These are phyloP conservation scores for Aspergillus sp. DNA, from an alignment of 2,329 filamentous ascomycete species.

Conservation along the genomic window DNA sequence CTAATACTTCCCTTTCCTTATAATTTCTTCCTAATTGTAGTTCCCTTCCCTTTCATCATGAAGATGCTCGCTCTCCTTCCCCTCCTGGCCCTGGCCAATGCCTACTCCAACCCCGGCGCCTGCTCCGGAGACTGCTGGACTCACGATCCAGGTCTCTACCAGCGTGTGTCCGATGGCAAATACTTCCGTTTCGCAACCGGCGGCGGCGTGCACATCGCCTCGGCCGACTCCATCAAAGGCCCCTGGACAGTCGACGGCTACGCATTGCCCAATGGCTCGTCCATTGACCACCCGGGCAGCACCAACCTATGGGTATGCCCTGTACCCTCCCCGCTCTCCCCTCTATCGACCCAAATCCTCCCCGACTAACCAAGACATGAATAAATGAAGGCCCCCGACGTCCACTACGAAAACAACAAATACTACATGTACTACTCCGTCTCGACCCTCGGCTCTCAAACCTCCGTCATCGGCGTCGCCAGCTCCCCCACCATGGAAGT, in stretches of 20 bases:
- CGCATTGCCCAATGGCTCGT: slow-evolving; percentile 46
- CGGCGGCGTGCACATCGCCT: slow-evolving; percentile 50
- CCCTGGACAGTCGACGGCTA: slow-evolving; percentile 52
- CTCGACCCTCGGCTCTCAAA: slow-evolving; percentile 59
- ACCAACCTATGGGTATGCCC: slow-evolving; percentile 50
- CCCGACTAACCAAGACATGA: background rate
- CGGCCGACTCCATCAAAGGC: slow-evolving; percentile 46
- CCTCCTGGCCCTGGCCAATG: slow-evolving; percentile 24
- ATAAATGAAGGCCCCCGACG: slow-evolving; percentile 57
- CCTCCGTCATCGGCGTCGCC: slow-evolving; percentile 62
- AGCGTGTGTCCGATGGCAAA: slow-evolving; percentile 48
- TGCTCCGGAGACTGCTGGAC: slow-evolving; percentile 35
- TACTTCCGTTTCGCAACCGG: slow-evolving; percentile 57
- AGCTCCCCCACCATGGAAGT: slow-evolving; percentile 45
- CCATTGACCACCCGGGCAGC: slow-evolving; percentile 44
- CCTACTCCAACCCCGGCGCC: slow-evolving; percentile 30
- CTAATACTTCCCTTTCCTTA: background rate
- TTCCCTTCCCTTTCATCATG: slow-evolving; percentile 1
- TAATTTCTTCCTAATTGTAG: slow-evolving; percentile 1
- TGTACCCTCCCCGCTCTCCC: too few species aligned
- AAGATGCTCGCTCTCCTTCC: slow-evolving; percentile 25
- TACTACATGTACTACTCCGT: slow-evolving; percentile 69
- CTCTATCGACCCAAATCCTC: background rate
- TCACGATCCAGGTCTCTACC: slow-evolving; percentile 53
- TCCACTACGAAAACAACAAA: slow-evolving; percentile 53